Evolutionary conservation across 345 rosid species (phyloP).

Genomic region (Corchorus olitorius): DNA sequence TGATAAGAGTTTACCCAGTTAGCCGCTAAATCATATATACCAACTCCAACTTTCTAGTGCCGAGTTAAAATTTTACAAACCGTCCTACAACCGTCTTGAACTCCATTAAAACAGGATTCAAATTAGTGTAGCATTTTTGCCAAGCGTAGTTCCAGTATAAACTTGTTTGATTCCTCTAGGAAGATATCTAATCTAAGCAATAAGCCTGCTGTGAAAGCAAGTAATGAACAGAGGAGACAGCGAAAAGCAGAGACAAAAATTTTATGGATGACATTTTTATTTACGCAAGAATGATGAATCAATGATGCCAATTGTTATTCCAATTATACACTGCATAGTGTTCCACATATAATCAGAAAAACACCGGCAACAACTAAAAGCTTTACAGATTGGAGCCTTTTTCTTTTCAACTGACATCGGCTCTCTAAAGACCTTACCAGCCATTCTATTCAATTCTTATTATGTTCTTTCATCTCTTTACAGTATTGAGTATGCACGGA

Average conservation of each 20-base stretch:
- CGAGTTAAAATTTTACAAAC: neutral
- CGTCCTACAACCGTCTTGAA: neutral
- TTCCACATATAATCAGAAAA: constrained; percentile 46
- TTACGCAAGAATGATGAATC: constrained; percentile 49
- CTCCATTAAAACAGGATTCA: neutral
- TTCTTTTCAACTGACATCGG: neutral
- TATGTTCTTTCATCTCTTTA: constrained; percentile 38
- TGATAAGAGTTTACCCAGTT: no score
- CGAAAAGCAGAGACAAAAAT: constrained; percentile 16
- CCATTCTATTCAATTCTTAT: constrained; percentile 24
- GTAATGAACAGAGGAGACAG: neutral
- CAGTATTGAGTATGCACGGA: constrained; percentile 94
- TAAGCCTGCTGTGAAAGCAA: neutral
- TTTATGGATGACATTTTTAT: constrained; percentile 33
- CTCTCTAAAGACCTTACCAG: constrained; percentile 24
- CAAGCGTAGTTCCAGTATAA: neutral
- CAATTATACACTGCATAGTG: constrained; percentile 45
- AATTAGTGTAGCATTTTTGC: neutral
- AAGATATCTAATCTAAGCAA: neutral
- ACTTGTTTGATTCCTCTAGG: neutral
- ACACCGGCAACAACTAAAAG: constrained; percentile 32
- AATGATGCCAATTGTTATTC: constrained; percentile 45
- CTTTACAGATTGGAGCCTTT: constrained; percentile 22
- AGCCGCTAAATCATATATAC: neutral
- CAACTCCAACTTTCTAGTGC: neutral